phyloP scores from a whole-genome alignment of 768 basidiomycete genomes.

The Kwoniella pini region DNA sequence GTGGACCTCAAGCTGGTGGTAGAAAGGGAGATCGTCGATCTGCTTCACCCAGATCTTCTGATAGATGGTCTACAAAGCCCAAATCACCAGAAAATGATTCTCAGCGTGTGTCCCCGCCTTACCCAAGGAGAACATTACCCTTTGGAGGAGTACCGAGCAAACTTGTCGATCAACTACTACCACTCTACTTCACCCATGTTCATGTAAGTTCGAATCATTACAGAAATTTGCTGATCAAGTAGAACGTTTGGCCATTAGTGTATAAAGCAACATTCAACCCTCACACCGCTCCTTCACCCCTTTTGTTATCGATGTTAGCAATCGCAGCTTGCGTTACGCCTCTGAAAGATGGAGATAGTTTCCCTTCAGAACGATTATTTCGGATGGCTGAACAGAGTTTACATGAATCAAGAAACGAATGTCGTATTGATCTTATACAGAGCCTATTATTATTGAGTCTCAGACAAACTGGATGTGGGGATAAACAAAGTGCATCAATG shows the following conservation, averaged over 20 bases:
- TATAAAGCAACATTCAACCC: constrained; percentile 47
- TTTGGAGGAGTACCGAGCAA: constrained; percentile 17
- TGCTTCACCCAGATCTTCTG: neutral
- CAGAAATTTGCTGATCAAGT: neutral
- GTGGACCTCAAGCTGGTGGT: constrained; percentile 19
- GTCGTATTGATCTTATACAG: constrained; percentile 34
- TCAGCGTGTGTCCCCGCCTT: neutral
- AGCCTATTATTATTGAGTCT: constrained; percentile 39
- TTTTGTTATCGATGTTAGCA: constrained; percentile 41
- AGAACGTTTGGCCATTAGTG: constrained; percentile 49
- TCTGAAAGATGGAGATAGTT: constrained; percentile 3
- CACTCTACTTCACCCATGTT: constrained; percentile 44
- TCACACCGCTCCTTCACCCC: constrained; percentile 22
- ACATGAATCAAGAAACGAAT: constrained; percentile 15
- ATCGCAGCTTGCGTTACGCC: constrained; percentile 38
- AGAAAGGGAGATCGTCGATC: no score
- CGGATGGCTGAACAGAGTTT: constrained; percentile 29
- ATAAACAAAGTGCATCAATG: constrained; percentile 37
- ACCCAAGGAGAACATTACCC: neutral
- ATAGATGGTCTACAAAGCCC: neutral
- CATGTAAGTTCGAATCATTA: constrained; percentile 24
- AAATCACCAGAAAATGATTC: neutral
- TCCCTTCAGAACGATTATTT: constrained; percentile 27
- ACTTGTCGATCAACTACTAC: constrained; percentile 35
- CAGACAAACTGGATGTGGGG: constrained; percentile 42